Base-by-base conservation (phyloP, 805 yeast genomes). In the Zygoascus tannicola region DNA sequence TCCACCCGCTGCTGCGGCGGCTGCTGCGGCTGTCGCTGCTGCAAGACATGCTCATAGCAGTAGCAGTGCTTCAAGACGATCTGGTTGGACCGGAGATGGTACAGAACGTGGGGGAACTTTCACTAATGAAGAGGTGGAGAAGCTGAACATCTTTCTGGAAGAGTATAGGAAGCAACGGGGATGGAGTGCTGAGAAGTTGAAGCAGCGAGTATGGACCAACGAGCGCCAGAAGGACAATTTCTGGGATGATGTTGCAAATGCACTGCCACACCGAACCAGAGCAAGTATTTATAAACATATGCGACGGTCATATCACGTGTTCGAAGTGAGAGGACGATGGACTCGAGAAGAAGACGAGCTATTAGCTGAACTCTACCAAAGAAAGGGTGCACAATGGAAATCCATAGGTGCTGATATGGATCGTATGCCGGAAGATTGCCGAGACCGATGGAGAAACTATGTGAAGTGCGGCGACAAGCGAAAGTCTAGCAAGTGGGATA, bases 341-440 rank as follows among this genome's bases (percentile, higher is more conserved):
- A 80, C 83, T 1, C 68, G 75, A 5, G 85, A 77, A 48, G 96
- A 88, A 49, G 97, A 90, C 61, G 73, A 66, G 32, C 70, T 72
- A 39, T 68, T 90, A 43, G 76, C 77, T 1, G 71, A 71, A 43
- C 65, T 85, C 41, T 84, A 85, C 8, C 62, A 72, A 7, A 76
- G 78, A 21, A 74, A 76, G 52, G 85, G 80, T 46, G 86, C 92
- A 15, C 86, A 83, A 57, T 90, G 97, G 97, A 85, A 85, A 53
- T 69, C 70, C 34, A 84, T 90, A 48, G 97, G 97, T 5, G 73
- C 73, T 43, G 67, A 69, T 5, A 69, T 90, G 76, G 85, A 84
- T 12, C 71, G 97, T 56, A 90, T 90, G 97, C 97, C 97, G 0
- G 97, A 90, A 58, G 97, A 90, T 64, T 88, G 97, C 62, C 74